Evolutionary conservation across 441 rosid genomes (phyloP).

Genomic region (Breynia disticha): DNA sequence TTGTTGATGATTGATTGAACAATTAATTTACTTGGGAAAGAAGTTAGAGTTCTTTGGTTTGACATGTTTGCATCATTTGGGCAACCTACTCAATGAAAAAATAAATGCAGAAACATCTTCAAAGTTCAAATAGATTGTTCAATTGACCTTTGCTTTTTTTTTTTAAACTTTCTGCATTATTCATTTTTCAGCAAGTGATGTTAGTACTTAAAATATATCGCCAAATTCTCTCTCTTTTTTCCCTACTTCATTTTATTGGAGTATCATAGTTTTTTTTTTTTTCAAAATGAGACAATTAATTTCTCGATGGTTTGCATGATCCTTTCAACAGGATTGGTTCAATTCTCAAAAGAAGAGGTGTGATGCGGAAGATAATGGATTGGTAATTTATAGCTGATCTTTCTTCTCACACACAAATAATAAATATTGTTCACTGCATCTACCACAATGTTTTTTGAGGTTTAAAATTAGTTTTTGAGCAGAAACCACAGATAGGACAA

Average conservation of each 20-base stretch:
- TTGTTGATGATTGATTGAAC: too few species aligned
- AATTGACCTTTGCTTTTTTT: too few species aligned
- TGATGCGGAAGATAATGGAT: slow-evolving; percentile 22
- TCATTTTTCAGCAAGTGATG: too few species aligned
- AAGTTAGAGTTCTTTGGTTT: too few species aligned
- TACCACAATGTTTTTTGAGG: background rate
- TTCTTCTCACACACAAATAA: background rate
- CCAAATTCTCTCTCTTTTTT: background rate
- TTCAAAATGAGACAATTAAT: background rate
- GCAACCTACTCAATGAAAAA: too few species aligned
- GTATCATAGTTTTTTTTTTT: background rate
- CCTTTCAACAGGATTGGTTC: slow-evolving; percentile 44
- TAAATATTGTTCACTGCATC: background rate
- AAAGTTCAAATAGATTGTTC: too few species aligned
- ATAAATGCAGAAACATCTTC: too few species aligned
- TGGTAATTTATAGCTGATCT: slow-evolving; percentile 21
- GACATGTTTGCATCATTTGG: too few species aligned
- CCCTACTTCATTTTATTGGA: background rate
- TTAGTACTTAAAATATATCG: too few species aligned
- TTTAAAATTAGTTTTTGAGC: background rate
- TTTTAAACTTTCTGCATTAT: too few species aligned
- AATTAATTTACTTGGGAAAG: too few species aligned
- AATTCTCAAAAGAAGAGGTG: slow-evolving; percentile 16
- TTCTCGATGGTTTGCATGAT: slow-evolving; percentile 2
- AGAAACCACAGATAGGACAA: too few species aligned